Evolutionary conservation across 805 yeast species (phyloP).

Genomic region (Hanseniaspora lachancei): DNA sequence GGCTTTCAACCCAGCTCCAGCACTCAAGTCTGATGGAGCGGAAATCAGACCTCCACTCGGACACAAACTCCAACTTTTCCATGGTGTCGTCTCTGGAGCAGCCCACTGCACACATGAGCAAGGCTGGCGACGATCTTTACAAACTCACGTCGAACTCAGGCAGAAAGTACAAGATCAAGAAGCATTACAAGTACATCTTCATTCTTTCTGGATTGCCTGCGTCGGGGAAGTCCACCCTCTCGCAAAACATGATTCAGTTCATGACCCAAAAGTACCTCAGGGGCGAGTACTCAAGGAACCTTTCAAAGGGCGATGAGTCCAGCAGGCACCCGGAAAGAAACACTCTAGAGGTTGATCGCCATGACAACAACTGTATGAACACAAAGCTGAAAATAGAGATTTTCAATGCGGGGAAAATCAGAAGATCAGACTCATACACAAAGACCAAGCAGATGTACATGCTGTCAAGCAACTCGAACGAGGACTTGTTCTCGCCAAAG

Average conservation of each 20-base stretch:
- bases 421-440: constrained; percentile 40
- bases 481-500: constrained; percentile 32
- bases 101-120: neutral
- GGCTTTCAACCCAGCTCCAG: neutral
- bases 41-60: neutral
- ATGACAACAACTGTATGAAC: neutral
- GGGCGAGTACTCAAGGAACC: neutral
- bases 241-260: constrained; percentile 49
- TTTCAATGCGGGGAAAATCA: constrained; percentile 62
- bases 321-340: neutral
- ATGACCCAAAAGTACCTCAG: constrained; percentile 27
- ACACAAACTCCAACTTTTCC: constrained; percentile 1
- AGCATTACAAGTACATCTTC: constrained; percentile 36
- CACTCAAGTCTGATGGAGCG: neutral
- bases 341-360: neutral
- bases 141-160: neutral
- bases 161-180: neutral
- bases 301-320: neutral
- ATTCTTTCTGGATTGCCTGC: constrained; percentile 71
- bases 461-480: constrained; percentile 25
- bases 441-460: constrained; percentile 17
- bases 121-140: neutral
- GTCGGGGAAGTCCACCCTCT: constrained; percentile 60
- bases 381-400: constrained; percentile 30
- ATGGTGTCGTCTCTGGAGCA: constrained; percentile 3